Conservation (phyloP, 2,329 filamentous ascomycete genomes). For the Venturia aucupariae region DNA sequence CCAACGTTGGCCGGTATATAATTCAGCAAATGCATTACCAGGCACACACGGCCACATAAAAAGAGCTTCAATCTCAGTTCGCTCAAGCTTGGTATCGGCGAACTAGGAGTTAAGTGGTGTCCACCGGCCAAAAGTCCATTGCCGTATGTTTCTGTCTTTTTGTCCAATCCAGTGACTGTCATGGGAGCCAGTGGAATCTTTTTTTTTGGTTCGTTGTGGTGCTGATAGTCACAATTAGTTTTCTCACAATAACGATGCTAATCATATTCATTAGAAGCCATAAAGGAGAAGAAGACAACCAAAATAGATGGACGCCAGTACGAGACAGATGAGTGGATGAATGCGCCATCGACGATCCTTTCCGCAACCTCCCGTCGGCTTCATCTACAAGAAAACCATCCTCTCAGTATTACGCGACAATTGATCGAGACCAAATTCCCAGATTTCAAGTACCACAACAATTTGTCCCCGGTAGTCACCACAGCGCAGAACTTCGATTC, state of each 20-base stretch:
- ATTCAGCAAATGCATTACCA: neutral
- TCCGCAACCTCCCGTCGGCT: conserved; percentile 65
- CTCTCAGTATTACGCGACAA: conserved; percentile 78
- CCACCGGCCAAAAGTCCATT: neutral
- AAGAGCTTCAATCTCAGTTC: neutral
- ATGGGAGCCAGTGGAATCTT: neutral
- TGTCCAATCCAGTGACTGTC: neutral
- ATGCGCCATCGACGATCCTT: conserved; percentile 67
- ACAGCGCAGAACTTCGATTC: conserved; percentile 91
- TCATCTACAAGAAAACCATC: conserved; percentile 88
- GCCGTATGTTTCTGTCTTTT: neutral
- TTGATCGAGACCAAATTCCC: conserved; percentile 89
- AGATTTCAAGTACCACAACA: conserved; percentile 65
- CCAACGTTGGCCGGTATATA: neutral
- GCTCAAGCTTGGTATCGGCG: neutral
- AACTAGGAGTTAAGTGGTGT: neutral
- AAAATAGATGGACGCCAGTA: conserved; percentile 34
- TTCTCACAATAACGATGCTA: neutral
- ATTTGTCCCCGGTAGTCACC: conserved; percentile 73
- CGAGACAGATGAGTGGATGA: conserved; percentile 71
- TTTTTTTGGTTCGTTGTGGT: neutral
- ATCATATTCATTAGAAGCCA: neutral
- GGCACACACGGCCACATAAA: neutral
- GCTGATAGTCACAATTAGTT: neutral
- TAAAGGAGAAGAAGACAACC: neutral